Evolutionary conservation across 129 eudicot species (phyloP).

Genomic region (Kitagawia praeruptora): DNA sequence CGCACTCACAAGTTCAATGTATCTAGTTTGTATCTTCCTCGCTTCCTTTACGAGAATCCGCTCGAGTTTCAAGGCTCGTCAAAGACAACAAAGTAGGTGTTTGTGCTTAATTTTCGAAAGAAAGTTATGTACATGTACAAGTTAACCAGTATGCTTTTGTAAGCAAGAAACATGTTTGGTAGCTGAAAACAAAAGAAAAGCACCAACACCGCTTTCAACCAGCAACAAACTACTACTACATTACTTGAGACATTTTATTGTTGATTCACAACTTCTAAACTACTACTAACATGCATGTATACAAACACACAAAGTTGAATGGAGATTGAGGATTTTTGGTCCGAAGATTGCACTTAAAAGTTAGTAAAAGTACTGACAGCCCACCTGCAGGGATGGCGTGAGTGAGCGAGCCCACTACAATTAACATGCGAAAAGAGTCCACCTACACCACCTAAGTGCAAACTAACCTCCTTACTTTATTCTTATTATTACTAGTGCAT

Average conservation of each 20-base stretch:
- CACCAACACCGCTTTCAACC: background rate
- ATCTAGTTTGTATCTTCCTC: no score
- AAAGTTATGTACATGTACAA: no score
- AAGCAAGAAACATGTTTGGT: background rate
- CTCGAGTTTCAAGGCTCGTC: no score
- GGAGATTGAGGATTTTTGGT: background rate
- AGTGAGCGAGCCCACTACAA: constrained; percentile 4
- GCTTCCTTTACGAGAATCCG: no score
- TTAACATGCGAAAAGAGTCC: background rate
- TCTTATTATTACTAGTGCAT: background rate
- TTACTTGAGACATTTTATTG: background rate
- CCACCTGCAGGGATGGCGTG: constrained; percentile 11
- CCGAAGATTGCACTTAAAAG: background rate
- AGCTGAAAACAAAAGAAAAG: background rate
- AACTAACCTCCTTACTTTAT: background rate
- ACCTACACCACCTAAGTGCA: background rate
- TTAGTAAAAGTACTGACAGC: constrained; percentile 12
- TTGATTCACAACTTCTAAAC: background rate
- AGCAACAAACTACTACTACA: background rate
- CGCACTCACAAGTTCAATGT: background rate
- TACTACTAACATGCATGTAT: background rate
- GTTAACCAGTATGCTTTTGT: background rate
- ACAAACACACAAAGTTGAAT: background rate
- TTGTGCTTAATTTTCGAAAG: no score
- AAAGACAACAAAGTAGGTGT: no score